Base-by-base conservation (phyloP, 805 yeast species). In the Debaryomyces hansenii region DNA sequence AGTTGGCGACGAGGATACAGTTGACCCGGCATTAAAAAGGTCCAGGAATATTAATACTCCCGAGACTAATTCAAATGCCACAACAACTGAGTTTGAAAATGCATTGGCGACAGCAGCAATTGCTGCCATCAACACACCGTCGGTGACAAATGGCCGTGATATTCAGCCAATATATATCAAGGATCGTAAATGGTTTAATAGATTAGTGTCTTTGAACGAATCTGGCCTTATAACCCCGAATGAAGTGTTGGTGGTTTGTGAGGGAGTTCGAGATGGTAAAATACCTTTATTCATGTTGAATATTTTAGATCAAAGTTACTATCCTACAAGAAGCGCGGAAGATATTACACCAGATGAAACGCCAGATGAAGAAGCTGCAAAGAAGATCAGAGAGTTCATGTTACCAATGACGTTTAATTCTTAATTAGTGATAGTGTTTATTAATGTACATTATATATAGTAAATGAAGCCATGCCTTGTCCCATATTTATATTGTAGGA, bases 101-200 rank as follows among this genome's bases (percentile, higher is more conserved):
- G 66, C 57, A 1, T 44, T 64, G 35, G 62, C 67, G 14, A 48
- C 59, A 7, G 68, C 69, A 0, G 67, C 69, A 1, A 60, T 65
- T 14, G 65, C 68, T 5, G 69, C 69, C 4, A 57, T 62, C n/a
- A 59, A 63, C 41, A 56, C 64, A 2, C 66, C 69, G 0, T 47
- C 66, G 6, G 66, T 63, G 7, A 53, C 59, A 11, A 55, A 52
- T 35, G 56, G 54, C 6, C 52, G 55, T 15, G 58, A 59, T 12
- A 42, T 57, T 9, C 51, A 56, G 11, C 68, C 69, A 5, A 52
- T 52, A 37, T 69, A 69, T 47, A 59, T 63, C 14, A 67, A 66
- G 40, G 74, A 69, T 42, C 54, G 71, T 10, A 61, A 62, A 37
- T 69, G 74, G 74, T 66, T 69, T 48, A 67, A 63, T 44, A 67